Percentiles rank a stretch among this genome's conserved stretches.
Conservation (phyloP, 2,329 filamentous ascomycete species). For the Exophiala oligosperma region DNA sequence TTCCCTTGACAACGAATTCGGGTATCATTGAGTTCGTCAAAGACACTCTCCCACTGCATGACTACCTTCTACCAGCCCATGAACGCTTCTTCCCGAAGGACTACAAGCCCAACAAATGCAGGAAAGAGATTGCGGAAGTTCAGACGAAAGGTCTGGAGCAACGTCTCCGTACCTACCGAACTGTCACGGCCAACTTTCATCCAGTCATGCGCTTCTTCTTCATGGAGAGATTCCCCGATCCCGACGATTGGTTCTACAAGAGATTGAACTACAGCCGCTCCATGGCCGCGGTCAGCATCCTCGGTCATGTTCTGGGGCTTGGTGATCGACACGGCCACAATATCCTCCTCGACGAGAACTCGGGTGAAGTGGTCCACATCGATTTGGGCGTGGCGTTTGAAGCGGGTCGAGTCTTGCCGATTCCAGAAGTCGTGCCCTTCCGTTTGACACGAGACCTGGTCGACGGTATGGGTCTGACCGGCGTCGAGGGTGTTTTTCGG, state of each 20-base stretch:
- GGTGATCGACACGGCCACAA: conserved; percentile 97
- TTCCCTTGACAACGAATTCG: conserved; percentile 79
- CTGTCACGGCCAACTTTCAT: conserved; percentile 77
- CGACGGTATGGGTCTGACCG: conserved; percentile 94
- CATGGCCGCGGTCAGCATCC: conserved; percentile 91
- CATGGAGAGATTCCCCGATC: conserved; percentile 88
- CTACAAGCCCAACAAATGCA: conserved; percentile 71
- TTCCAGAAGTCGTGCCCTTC: conserved; percentile 95
- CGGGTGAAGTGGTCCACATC: conserved; percentile 93
- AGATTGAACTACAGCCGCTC: conserved; percentile 89
- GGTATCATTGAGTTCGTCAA: conserved; percentile 97
- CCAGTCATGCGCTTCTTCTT: conserved; percentile 97
- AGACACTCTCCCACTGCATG: conserved; percentile 87
- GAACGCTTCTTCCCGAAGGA: conserved; percentile 83
- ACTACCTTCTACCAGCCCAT: conserved; percentile 89
- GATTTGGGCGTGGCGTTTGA: conserved; percentile 97
- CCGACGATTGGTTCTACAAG: conserved; percentile 92
- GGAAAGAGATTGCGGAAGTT: conserved; percentile 74
- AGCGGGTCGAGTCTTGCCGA: conserved; percentile 88
- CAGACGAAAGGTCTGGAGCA: conserved; percentile 69
- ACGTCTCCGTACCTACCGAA: conserved; percentile 73
- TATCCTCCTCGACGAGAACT: conserved; percentile 85
- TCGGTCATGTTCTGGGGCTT: conserved; percentile 88
- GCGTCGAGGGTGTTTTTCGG: conserved; percentile 92
- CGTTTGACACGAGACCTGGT: conserved; percentile 90